A percentile compares a stretch with the other conserved stretches of the same genome.
Conservation (phyloP, 2,329 filamentous ascomycete species). For the Trichoderma endophyticum region DNA sequence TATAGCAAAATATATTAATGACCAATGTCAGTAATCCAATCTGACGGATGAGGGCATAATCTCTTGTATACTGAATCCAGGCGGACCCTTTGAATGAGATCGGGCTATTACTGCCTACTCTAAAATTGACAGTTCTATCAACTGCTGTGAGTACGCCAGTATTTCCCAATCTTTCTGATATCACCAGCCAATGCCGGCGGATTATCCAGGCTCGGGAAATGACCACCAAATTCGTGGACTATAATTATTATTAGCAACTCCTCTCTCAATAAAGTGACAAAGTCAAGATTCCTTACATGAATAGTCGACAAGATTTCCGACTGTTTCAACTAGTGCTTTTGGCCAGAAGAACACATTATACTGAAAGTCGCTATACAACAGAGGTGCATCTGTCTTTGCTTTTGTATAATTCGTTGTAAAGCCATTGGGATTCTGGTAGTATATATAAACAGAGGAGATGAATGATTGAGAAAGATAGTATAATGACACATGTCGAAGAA, state of each 20-base stretch:
- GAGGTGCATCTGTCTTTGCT: background rate
- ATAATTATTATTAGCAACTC: background rate
- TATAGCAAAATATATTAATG: background rate
- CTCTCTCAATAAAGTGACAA: background rate
- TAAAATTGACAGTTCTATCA: background rate
- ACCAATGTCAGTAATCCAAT: background rate
- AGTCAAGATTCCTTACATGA: background rate
- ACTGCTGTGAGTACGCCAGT: background rate
- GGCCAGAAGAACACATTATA: background rate
- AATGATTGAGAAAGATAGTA: background rate
- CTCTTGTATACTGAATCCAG: background rate
- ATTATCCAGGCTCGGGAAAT: background rate
- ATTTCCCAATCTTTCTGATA: background rate
- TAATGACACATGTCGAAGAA: background rate
- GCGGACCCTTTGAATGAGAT: background rate
- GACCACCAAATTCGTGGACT: background rate
- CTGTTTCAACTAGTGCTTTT: background rate
- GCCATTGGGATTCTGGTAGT: background rate
- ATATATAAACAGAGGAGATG: background rate
- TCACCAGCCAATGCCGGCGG: background rate
- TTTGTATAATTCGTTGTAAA: background rate
- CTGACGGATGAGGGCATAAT: fast-evolving
- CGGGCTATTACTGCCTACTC: fast-evolving
- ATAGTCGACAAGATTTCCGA: background rate
- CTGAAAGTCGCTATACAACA: background rate